Percentiles rank a stretch among this genome's conserved stretches.
Evolutionary conservation across 225 moss, liverwort and hornwort genomes (phyloP).

Genomic region (Sphagnum contortum): DNA sequence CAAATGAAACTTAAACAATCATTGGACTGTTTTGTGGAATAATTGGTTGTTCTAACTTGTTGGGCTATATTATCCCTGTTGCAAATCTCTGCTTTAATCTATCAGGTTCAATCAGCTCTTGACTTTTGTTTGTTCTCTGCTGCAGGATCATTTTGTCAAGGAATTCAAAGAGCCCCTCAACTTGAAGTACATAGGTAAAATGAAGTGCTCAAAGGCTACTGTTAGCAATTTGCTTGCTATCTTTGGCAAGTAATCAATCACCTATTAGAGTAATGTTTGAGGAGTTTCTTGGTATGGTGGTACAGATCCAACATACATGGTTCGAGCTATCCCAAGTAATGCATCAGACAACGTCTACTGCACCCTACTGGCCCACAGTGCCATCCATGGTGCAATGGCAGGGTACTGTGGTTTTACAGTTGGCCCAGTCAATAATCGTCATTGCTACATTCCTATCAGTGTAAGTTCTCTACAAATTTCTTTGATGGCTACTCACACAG

Average conservation of each 20-base stretch:
- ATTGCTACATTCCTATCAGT: constrained; percentile 64
- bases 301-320: constrained; percentile 81
- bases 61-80: neutral
- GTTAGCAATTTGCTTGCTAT: neutral
- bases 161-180: constrained; percentile 44
- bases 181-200: constrained; percentile 46
- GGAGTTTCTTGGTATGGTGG: constrained; percentile 15
- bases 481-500: no score
- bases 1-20: neutral
- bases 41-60: neutral
- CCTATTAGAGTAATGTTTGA: neutral
- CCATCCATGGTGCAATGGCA: constrained; percentile 82
- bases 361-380: constrained; percentile 72
- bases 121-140: neutral
- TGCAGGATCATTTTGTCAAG: constrained; percentile 47
- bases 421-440: constrained; percentile 63
- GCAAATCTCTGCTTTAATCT: neutral
- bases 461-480: constrained; percentile 10
- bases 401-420: constrained; percentile 69
- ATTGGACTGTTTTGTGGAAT: neutral
- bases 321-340: constrained; percentile 79
- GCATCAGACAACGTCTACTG: constrained; percentile 78
- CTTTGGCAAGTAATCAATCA: neutral
- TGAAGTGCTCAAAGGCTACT: neutral
- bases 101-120: neutral